These are phyloP conservation scores for Aspergillus kassunensis DNA, from an alignment of 495 filamentous ascomycete genomes.

Conservation along the genomic window DNA sequence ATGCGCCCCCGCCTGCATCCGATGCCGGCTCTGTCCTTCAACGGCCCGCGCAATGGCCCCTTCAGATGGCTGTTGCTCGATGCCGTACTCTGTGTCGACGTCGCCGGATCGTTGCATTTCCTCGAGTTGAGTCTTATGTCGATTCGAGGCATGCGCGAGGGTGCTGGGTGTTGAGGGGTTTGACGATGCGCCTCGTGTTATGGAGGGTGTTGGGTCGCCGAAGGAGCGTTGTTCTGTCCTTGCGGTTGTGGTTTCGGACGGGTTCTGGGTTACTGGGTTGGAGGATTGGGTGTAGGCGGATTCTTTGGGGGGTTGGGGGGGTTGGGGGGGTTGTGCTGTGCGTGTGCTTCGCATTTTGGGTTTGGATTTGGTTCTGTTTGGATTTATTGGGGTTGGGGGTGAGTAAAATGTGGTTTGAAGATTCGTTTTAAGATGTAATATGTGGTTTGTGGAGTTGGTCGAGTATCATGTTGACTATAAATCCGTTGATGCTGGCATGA, in stretches of 20 bases:
- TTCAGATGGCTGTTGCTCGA: conserved; percentile 52
- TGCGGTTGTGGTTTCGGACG: conserved; percentile 6
- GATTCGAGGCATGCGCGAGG: conserved; percentile 15
- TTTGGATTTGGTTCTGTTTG: neutral
- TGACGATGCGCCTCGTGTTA: conserved; percentile 36
- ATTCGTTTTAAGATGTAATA: too few species aligned
- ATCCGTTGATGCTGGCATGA: conserved; percentile 10
- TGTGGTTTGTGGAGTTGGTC: neutral
- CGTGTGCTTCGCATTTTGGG: conserved; percentile 7
- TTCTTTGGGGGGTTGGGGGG: conserved; percentile 49
- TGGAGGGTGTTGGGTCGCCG: conserved; percentile 32
- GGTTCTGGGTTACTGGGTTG: conserved; percentile 47
- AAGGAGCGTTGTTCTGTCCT: conserved; percentile 19
- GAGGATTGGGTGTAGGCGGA: conserved; percentile 45
- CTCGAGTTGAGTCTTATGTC: conserved; percentile 16
- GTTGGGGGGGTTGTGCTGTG: conserved; percentile 8
- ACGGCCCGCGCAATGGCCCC: conserved; percentile 52
- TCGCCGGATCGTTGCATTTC: conserved; percentile 18
- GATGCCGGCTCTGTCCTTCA: conserved; percentile 26
- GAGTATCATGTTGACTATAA: neutral
- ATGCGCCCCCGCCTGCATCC: conserved; percentile 38
- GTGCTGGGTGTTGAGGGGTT: conserved; percentile 36
- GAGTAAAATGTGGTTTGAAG: too few species aligned
- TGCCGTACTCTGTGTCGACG: conserved; percentile 48
- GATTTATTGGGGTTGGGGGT: neutral